A percentile compares a stretch with the other conserved stretches of the same genome.
phyloP scores from a whole-genome alignment of 2,329 filamentous ascomycete species.

The Fusarium verrucosum region DNA sequence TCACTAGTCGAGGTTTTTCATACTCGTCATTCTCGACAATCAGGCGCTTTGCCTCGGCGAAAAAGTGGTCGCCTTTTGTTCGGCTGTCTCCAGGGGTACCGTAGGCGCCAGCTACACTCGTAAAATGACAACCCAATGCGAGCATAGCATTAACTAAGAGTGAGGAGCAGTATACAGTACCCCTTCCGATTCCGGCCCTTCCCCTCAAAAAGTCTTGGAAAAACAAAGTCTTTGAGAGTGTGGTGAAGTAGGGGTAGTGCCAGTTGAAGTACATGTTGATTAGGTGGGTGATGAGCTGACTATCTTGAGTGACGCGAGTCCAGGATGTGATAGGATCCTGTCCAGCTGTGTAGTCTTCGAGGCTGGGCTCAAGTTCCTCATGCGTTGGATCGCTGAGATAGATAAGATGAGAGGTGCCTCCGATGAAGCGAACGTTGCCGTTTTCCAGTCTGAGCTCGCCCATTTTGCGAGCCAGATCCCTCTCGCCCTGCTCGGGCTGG shows the following conservation, averaged over 20 bases:
- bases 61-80: slow-evolving; percentile 95
- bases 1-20: slow-evolving; percentile 86
- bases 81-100: slow-evolving; percentile 76
- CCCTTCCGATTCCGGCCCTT: slow-evolving; percentile 62
- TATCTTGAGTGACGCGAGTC: slow-evolving; percentile 85
- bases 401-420: slow-evolving; percentile 92
- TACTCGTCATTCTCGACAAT: slow-evolving; percentile 94
- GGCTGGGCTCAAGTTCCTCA: slow-evolving; percentile 53
- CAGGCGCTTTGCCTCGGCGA: slow-evolving; percentile 88
- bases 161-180: slow-evolving; percentile 83
- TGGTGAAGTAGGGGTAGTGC: slow-evolving; percentile 97
- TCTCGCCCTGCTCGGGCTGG: slow-evolving; percentile 67
- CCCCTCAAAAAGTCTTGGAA: slow-evolving; percentile 85
- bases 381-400: slow-evolving; percentile 69
- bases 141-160: slow-evolving; percentile 94
- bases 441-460: slow-evolving; percentile 88
- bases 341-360: slow-evolving; percentile 59
- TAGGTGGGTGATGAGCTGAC: slow-evolving; percentile 82
- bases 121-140: slow-evolving; percentile 93
- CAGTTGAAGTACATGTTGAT: slow-evolving; percentile 98
- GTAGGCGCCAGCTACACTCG: slow-evolving; percentile 76
- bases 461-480: slow-evolving; percentile 90
- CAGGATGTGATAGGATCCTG: slow-evolving; percentile 83
- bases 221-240: slow-evolving; percentile 85
- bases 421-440: slow-evolving; percentile 88